Base-by-base conservation (phyloP, 2,329 filamentous ascomycete species). In the Botrytis elliptica region DNA sequence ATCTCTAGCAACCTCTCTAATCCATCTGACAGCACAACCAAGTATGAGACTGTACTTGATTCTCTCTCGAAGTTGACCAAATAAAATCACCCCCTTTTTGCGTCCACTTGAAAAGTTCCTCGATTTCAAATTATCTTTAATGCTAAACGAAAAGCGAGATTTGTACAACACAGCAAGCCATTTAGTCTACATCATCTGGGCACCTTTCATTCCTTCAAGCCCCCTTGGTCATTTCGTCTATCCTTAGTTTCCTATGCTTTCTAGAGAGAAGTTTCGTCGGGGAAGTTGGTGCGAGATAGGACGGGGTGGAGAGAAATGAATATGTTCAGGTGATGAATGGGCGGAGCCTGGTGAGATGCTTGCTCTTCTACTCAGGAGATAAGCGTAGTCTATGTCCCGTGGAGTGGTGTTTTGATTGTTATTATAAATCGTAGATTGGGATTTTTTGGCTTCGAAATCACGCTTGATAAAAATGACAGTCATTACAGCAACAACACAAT, bases 361-460 rank as follows among this genome's bases (percentile, higher is more conserved):
- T 52, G 10, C 5, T 0, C 49, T 52, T n/a, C 25, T n/a, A 52
- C 10, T n/a, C 12, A 7, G 3, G 49, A 16, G 25, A 16, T n/a
- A 7, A 52, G 22, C 4, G 0, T 12, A 1, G 4, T 14, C 22
- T 12, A 25, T 25, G 1, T 25, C 22, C 0, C 10, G 6, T 25
- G 22, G 22, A 25, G 4, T 6, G 0, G 9, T 25, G 9, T 52
- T 49, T 6, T 25, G 10, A 25, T 25, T 52, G 46, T 5, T 52
- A 25, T 52, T 7, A 1, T 3, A n/a, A 52, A 52, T 52, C 10
- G 2, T 16, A 0, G 49, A 25, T n/a, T 7, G n/a, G 4, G 14
- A n/a, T 25, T 14, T 14, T 3, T 52, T 52, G 12, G 25, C 25
- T 52, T 16, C 49, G 25, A 52, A n/a, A 52, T n/a, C 4, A 52